Percentiles rank a stretch among this genome's conserved stretches.
Conservation (phyloP, 805 yeast genomes). For the Phaffomyces antillensis region DNA sequence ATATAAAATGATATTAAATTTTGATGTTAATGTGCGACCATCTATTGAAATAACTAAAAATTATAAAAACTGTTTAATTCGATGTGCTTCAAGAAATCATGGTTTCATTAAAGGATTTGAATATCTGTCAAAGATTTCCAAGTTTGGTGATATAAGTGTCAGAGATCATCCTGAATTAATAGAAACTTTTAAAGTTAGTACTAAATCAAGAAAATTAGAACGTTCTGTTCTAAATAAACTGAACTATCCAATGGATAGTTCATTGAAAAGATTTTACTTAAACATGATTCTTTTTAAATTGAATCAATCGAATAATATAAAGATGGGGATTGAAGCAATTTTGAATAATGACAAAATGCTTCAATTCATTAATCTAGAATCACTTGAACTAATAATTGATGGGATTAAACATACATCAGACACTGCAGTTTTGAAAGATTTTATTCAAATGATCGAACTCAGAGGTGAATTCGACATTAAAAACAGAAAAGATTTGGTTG, state of each 20-base stretch:
- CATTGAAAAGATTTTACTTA: conserved; percentile 13
- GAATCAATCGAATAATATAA: not conserved
- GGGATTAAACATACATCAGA: not conserved
- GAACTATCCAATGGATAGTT: not conserved
- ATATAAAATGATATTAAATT: conserved; percentile 2
- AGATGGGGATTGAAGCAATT: conserved; percentile 5
- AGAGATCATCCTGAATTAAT: conserved; percentile 14
- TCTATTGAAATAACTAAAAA: not conserved
- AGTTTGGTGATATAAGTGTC: not conserved
- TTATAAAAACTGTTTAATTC: conserved; percentile 1
- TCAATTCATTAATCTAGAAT: conserved; percentile 6
- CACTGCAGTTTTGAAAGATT: not conserved
- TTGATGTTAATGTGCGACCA: not conserved
- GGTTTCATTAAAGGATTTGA: conserved; percentile 10
- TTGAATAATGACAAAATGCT: not conserved
- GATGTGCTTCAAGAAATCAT: conserved; percentile 5
- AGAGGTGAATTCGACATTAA: not conserved
- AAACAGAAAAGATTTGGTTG: not conserved
- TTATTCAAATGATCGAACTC: not conserved
- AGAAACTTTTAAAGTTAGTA: conserved; percentile 5
- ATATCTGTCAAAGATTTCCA: not conserved
- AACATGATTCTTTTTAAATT: conserved; percentile 10
- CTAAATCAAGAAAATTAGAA: conserved; percentile 3
- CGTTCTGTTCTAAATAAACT: conserved; percentile 1
- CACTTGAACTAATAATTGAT: conserved; percentile 1